Base-by-base conservation (phyloP, 208 protist genomes). In the Spongospora subterranea region DNA sequence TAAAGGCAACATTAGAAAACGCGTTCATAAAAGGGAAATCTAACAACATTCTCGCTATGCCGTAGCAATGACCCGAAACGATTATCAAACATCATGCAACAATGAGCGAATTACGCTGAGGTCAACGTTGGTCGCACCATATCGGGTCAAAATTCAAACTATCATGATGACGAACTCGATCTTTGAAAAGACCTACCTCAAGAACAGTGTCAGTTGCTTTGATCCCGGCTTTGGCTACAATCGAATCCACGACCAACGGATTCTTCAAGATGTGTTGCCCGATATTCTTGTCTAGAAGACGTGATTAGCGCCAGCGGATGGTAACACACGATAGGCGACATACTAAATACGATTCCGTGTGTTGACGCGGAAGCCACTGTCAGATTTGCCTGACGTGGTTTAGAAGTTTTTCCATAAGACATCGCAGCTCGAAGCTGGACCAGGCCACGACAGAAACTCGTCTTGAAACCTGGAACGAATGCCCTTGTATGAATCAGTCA, bases 211-310 rank as follows among this genome's bases (percentile, higher is more conserved):
- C 92, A 64, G 66, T 88, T 38, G 54, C 32, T 0, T 92, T 64
- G 0, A 92, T 77, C 38, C 82, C 91, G 53, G 90, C 90, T 0
- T 77, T 46, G 41, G 90, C 60, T 29, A 93, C 91, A 45, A 93
- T 93, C 39, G 71, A 53, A 39, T 93, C 88, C 0, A 93, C 91
- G n/a, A 93, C 53, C 17, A 90, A 32, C 40, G 88, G 77, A 41
- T 76, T 93, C 46, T 90, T 93, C 0, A 93, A 88, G 6, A 93
- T 91, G 46, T 93, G 90, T 88, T 93, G 92, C 32, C 92, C 92
- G 88, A 93, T 65, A 24, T 54, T 35, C 77, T 93, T 91, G 35
- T 93, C 76, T 89, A 43, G 11, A n/a, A 82, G 35, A 6, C 17
- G n/a, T 82, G 17, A 82, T 39, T 20, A 82, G 71, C 71, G 40